A percentile compares a stretch with the other conserved stretches of the same genome.
These are phyloP conservation scores for Corchorus capsularis DNA, from an alignment of 345 rosid genomes.

Conservation along the genomic window DNA sequence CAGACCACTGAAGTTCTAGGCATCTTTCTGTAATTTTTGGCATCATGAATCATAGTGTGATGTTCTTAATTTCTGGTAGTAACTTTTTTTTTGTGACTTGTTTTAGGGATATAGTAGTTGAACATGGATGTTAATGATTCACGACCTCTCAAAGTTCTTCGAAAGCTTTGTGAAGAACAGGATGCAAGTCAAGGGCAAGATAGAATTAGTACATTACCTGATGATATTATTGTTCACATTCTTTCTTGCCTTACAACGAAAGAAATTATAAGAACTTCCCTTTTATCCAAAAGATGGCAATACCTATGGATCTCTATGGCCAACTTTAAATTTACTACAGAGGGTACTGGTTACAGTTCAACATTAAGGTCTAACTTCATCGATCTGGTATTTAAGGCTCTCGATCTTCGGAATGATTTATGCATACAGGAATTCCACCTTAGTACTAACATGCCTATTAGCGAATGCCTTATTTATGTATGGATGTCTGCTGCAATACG, in stretches of 20 bases:
- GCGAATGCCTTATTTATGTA: neutral
- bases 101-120: neutral
- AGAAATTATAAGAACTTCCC: neutral
- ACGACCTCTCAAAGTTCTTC: neutral
- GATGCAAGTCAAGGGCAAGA: neutral
- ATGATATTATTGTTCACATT: neutral
- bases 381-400: no score
- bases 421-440: neutral
- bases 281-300: constrained; percentile 4
- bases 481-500: neutral
- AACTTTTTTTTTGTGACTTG: neutral
- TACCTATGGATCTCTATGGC: neutral
- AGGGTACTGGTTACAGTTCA: no score
- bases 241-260: neutral
- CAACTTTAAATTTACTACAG: no score
- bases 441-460: neutral
- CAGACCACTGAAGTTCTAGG: no score
- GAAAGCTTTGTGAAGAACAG: neutral
- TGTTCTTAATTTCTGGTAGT: neutral
- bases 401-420: neutral
- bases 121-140: neutral
- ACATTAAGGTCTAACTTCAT: no score
- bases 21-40: no score
- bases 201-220: neutral
- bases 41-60: neutral